Base-by-base conservation (phyloP, 1,284 basidiomycete species). In the Peniophora sp. region DNA sequence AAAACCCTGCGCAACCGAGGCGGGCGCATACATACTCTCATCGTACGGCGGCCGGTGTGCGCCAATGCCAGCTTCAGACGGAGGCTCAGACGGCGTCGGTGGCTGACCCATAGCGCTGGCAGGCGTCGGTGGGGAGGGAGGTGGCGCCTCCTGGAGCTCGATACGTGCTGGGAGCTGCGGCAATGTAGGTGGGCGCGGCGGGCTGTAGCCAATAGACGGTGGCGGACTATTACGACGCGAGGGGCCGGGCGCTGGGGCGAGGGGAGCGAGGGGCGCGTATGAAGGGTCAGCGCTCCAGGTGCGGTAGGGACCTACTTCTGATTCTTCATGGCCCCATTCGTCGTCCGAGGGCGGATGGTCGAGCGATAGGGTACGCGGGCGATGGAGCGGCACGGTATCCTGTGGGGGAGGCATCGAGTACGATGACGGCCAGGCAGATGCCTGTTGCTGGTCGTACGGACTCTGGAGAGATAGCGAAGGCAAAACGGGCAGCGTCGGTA, bases 21-120 rank as follows among this genome's bases (percentile, higher is more conserved):
- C 64, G 16, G 68, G 65, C 14, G 69, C 62, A 51, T 69, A 70
- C 59, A 67, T 63, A 2, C 63, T 61, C 50, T 63, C 62, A 48
- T 68, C 68, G 45, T 63, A 53, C 46, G 62, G 59, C 50, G 55
- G 56, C 35, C 52, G 51, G 47, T 46, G 56, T 20, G 38, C n/a
- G 38, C 47, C 19, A 39, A 20, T 17, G 48, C 44, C 24, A 34
- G 47, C n/a, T 52, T 52, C 16, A 22, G 52, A 20, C 27, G 50
- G 9, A 46, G 52, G 14, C 49, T 48, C 22, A 46, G 43, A 38
- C 17, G 36, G 41, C 32, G 49, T 32, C 49, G 41, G 27, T 32
- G 52, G 25, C 16, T 27, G 48, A 6, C 45, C 46, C 5, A 12
- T 41, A 14, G 44, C 45, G 17, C 48, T 48, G n/a, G 45, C 48